These are phyloP conservation scores for Anisodus acutangulus DNA, from an alignment of 257 asterid species.

Conservation along the genomic window DNA sequence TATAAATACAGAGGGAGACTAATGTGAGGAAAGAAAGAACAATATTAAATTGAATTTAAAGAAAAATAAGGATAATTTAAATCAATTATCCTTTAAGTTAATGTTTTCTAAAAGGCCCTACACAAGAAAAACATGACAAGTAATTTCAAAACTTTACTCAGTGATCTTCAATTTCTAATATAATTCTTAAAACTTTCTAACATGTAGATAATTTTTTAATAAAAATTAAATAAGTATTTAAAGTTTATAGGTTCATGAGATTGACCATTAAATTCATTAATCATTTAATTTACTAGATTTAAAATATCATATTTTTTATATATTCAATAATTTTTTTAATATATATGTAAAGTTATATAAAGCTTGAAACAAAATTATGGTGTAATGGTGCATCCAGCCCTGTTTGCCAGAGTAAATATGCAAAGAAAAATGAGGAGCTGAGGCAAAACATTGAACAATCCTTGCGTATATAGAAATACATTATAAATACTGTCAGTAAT, in stretches of 20 bases:
- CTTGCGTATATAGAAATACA: background rate
- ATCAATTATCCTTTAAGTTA: no score
- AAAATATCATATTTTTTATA: background rate
- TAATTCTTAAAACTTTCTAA: no score
- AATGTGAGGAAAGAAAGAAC: no score
- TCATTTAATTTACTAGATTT: background rate
- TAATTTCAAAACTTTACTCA: no score
- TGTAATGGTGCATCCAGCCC: no score
- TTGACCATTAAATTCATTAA: background rate
- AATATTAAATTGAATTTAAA: no score
- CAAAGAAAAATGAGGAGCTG: background rate
- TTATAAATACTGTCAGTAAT: slow-evolving; percentile 24
- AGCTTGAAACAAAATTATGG: no score
- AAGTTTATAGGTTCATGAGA: background rate
- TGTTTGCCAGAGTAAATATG: background rate
- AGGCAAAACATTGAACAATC: background rate
- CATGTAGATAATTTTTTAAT: background rate
- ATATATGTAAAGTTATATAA: background rate
- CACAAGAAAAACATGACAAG: no score
- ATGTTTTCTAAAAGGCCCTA: no score
- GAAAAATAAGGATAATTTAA: no score
- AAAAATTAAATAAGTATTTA: background rate
- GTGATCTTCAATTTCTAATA: background rate
- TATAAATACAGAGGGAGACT: no score
- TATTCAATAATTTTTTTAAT: background rate